Evolutionary conservation across 1,139 yeast genomes (phyloP), one percentile per base, ranked within the genome.

Genomic region (Geotrichum siamense): DNA sequence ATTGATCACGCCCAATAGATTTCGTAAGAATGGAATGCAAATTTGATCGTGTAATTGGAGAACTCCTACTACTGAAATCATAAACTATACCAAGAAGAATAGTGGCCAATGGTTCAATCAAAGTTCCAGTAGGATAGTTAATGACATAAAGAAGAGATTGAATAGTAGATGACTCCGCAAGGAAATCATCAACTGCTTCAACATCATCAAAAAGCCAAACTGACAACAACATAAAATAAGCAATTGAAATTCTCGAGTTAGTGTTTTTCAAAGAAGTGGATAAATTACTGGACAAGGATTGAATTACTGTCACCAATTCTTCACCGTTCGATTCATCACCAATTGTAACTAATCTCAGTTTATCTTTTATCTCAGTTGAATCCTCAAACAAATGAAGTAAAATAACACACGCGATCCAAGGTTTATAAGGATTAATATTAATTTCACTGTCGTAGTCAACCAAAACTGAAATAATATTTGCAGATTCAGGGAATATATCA

Each of bases 391-490:
- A 58, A 48, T 75, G 76, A 45, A 83, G 68, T 32, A 91, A 58
- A 3, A 85, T 69, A 2, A 78, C 73, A 1, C 85, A 70, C 0
- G 96, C 79, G 65, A 91, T 89, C 94, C 96, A 93, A 1, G 79
- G 67, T 55, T 80, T 78, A 60, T 86, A 91, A 0, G 98, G 96
- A 53, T 93, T 89, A 35, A 87, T 64, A 47, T 79, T 76, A 38
- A 75, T 65, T 16, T 82, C 87, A 1, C 85, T 75, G 54, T 87
- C 93, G 55, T 83, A 86, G 52, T 82, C 93, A 57, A 86, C 73
- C 5, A 91, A 63, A 0, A 82, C 75, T 17, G 77, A 68, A 45
- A 91, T 77, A 1, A 91, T 62, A 57, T 85, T 85, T 17, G 59
- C 61, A 12, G 55, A 50, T 5, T 53, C 54, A 3, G 53, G 45